These are phyloP conservation scores for Vitis amurensis DNA, from an alignment of 164 flowering plant species.

Conservation along the genomic window DNA sequence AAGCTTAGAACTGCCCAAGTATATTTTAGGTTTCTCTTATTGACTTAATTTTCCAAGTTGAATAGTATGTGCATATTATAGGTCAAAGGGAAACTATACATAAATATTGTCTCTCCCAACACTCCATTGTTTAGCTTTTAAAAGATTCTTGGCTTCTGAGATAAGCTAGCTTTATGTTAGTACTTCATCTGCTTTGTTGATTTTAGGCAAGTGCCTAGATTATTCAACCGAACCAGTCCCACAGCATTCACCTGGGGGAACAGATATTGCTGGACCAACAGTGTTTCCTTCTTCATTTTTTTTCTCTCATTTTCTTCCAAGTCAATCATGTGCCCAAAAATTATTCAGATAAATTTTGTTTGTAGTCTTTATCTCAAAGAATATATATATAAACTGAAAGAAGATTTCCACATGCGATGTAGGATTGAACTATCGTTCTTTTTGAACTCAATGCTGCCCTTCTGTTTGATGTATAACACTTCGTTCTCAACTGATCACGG, in stretches of 20 bases:
- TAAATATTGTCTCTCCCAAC: background rate
- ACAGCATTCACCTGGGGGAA: conserved; percentile 1
- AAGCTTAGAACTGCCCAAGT: no score
- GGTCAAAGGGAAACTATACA: conserved; percentile 2
- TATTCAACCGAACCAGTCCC: conserved; percentile 1
- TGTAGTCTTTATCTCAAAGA: no score
- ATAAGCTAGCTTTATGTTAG: conserved; percentile 7
- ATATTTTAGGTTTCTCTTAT: background rate
- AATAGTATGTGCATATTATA: background rate
- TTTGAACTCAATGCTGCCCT: no score
- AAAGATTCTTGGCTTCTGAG: conserved; percentile 9
- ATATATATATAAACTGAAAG: no score
- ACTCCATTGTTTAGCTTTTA: conserved; percentile 11
- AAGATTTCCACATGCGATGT: no score
- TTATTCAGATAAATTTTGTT: no score
- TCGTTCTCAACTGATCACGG: no score
- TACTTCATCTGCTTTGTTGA: conserved; percentile 8
- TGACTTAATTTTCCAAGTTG: background rate
- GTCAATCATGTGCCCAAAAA: no score
- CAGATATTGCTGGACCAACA: conserved; percentile 5
- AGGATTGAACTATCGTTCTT: no score
- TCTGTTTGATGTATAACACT: no score
- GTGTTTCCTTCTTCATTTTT: no score
- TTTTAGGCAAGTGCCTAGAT: conserved; percentile 3
- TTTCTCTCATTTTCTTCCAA: no score